Base-by-base conservation (phyloP, 306 rosid genomes). In the Acacia acuminata region DNA sequence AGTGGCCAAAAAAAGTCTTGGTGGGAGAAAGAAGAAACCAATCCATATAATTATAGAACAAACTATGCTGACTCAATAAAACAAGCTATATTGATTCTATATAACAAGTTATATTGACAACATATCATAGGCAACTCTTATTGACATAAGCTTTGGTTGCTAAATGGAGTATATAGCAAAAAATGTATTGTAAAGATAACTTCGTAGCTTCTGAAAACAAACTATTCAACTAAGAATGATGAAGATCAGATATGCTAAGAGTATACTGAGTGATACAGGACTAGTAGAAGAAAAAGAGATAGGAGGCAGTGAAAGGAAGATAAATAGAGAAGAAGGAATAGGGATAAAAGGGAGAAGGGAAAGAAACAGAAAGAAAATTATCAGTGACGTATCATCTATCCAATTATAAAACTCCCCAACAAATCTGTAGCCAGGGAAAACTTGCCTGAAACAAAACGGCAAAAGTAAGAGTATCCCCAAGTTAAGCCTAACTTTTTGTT, bases 11-110 rank as follows among this genome's bases (percentile, higher is more conserved):
- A 38, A 83, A 72, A 53, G 66, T 30, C 14, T 60, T 0, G 5
- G 66, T 24, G 72, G 58, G 45, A 79, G 80, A 79, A 44, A 80
- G 73, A 86, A 27, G 76, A 60, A 24, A 27, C 66, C 24, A 7
- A 24, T 24, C 17, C 15, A 22, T 24, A 24, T 60, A 16, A 60
- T 60, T 10, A 60, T 24, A 60, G 24, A 60, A 60, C 16, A 24
- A 58, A 12, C 32, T 58, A 56, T n/a, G 34, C 30, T 60, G 17
- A 60, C 10, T 60, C 11, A 55, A 24, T 32, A 79, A 58, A 71
- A 77, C 82, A 51, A 77, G 80, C 30, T 53, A 61, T 44, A 81
- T 40, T 71, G 44, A 16, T 16, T 50, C 64, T 56, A 56, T 42
- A 75, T 56, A 61, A 77, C 82, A 63, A 76, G 77, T 38, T 53